phyloP scores from a whole-genome alignment of 345 rosid species.

The Brassica cretica region DNA sequence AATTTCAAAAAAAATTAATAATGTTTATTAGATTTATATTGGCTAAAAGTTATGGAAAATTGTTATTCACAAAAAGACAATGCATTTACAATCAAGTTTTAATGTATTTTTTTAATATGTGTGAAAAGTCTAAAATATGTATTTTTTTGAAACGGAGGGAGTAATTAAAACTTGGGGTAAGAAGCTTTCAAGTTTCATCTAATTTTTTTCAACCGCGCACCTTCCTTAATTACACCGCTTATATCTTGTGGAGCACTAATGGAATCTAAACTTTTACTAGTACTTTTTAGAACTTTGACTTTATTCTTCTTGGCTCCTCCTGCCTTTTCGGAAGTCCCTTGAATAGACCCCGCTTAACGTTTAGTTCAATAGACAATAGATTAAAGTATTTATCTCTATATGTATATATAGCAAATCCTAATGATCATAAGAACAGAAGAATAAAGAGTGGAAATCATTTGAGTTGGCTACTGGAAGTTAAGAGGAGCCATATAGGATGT shows the following conservation, averaged over 20 bases:
- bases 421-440: not conserved
- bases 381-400: not conserved
- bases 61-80: too few species aligned
- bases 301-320: slow-evolving; percentile 27
- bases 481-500: slow-evolving; percentile 13
- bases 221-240: not conserved
- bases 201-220: not conserved
- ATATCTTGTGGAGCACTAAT: not conserved
- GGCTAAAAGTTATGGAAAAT: too few species aligned
- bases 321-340: slow-evolving; percentile 19
- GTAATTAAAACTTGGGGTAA: not conserved
- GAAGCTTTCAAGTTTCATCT: not conserved
- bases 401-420: not conserved
- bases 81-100: too few species aligned
- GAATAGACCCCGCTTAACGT: slow-evolving; percentile 4
- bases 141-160: too few species aligned
- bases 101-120: too few species aligned
- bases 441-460: not conserved
- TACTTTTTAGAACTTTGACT: not conserved
- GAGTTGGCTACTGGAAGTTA: slow-evolving; percentile 21
- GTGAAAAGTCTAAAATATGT: too few species aligned
- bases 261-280: not conserved
- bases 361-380: not conserved
- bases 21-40: too few species aligned
- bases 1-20: too few species aligned